Base-by-base conservation (phyloP, 108 stramenopile genomes). In the Fistulifera solaris region DNA sequence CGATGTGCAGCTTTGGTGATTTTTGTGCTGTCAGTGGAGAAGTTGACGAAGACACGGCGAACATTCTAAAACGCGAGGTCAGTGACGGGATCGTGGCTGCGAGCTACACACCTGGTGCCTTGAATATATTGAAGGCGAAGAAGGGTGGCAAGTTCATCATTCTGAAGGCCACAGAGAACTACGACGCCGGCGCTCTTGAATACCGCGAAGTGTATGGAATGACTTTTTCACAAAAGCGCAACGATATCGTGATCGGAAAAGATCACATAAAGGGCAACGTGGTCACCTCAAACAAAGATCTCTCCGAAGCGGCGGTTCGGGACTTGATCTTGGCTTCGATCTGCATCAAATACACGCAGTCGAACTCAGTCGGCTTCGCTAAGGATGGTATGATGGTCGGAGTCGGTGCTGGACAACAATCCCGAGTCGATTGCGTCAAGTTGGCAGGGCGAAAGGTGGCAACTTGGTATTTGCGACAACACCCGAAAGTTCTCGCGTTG, bases 331-430 rank as follows among this genome's bases (percentile, higher is more conserved):
- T 99, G 7, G 99, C 97, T 16, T 86, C 88, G 35, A 96, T 98
- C 59, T 87, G 96, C 49, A 61, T 95, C 78, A 99, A 99, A 80
- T 99, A 99, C 81, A 99, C 99, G 12, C 99, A 99, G 75, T 70
- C 66, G 59, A 99, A 99, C 71, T 85, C 82, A 2, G 96, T 99
- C 6, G 97, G 95, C 2, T 99, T 94, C 64, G 93, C 95, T 61
- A 87, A 82, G 68, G 76, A 88, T 57, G 99, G 99, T 27, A 96
- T 96, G 93, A 96, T 99, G 96, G 90, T 99, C 18, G 99, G 99
- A 19, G 94, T 99, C n/a, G 99, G 99, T 25, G 99, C 99, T 24
- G 99, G 99, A 17, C 99, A 99, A 71, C 99, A 99, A 78, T 87
- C 83, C 60, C 92, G 99, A 40, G 99, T 99, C 1, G 99, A 99